These are phyloP conservation scores for Rubia tinctorum DNA, from an alignment of 305 asterid genomes.

Conservation along the genomic window DNA sequence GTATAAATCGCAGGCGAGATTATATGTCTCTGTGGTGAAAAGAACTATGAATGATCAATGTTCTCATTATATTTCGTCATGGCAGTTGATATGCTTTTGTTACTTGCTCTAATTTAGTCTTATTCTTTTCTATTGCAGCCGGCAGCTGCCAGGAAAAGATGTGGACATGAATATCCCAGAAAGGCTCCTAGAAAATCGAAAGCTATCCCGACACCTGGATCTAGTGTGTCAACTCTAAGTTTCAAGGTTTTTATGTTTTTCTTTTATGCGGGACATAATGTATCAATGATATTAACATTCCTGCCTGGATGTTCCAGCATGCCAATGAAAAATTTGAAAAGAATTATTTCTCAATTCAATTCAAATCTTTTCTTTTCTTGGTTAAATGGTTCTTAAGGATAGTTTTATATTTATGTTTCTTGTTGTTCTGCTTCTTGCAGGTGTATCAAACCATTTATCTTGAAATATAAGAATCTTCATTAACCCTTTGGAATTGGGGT, in stretches of 20 bases:
- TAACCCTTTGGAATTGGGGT: slow-evolving; percentile 21
- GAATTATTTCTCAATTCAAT: background rate
- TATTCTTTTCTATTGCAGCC: no score
- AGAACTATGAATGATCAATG: no score
- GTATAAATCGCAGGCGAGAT: no score
- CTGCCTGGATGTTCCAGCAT: background rate
- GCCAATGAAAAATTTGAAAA: background rate
- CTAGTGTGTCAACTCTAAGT: background rate
- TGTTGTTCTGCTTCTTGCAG: slow-evolving; percentile 6
- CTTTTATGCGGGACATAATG: background rate
- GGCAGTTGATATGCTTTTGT: no score
- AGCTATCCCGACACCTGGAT: no score
- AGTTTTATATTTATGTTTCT: background rate
- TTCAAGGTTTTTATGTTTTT: background rate
- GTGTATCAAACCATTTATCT: background rate
- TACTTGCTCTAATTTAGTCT: no score
- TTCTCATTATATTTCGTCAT: no score
- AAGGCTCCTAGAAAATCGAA: no score
- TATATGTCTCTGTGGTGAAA: no score
- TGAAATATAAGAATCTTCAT: slow-evolving; percentile 6
- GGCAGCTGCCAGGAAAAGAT: no score
- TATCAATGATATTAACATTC: background rate
- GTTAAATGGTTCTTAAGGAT: background rate
- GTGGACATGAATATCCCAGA: no score
- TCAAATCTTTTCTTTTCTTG: background rate